Evolutionary conservation across 768 basidiomycete species (phyloP).

Genomic region (Kwoniella botswanensis): DNA sequence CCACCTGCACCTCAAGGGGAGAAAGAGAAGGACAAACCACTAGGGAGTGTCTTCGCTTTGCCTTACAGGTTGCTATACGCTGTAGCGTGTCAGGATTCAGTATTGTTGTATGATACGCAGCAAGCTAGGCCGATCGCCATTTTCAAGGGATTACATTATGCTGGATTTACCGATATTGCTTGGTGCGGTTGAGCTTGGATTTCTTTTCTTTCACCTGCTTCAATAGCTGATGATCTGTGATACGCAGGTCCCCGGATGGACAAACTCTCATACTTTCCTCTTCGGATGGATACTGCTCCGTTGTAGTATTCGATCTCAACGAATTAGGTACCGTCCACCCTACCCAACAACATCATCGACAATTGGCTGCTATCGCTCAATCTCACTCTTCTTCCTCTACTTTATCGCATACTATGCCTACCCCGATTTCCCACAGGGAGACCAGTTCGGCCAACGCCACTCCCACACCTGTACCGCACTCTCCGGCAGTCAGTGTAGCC

Average conservation of each 20-base stretch:
- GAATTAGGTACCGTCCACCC: conserved; percentile 87
- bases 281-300: conserved; percentile 95
- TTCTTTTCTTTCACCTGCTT: background rate
- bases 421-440: conserved; percentile 16
- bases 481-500: conserved; percentile 41
- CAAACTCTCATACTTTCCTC: conserved; percentile 89
- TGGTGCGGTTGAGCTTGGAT: conserved; percentile 70
- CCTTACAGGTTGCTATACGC: conserved; percentile 95
- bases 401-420: conserved; percentile 6
- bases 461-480: conserved; percentile 42
- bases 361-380: conserved; percentile 87
- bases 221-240: too few relatives aligned
- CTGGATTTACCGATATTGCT: conserved; percentile 94
- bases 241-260: conserved; percentile 87
- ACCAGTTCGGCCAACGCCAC: conserved; percentile 30
- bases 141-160: conserved; percentile 92
- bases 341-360: conserved; percentile 87
- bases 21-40: conserved; percentile 32
- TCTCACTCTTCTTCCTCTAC: conserved; percentile 67
- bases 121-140: conserved; percentile 89
- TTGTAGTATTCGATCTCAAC: conserved; percentile 75
- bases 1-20: conserved; percentile 63
- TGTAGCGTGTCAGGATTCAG: conserved; percentile 93
- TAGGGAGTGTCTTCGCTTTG: conserved; percentile 77
- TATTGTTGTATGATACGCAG: conserved; percentile 95